phyloP scores from a whole-genome alignment of 768 basidiomycete species.

The Mycena vulgaris region DNA sequence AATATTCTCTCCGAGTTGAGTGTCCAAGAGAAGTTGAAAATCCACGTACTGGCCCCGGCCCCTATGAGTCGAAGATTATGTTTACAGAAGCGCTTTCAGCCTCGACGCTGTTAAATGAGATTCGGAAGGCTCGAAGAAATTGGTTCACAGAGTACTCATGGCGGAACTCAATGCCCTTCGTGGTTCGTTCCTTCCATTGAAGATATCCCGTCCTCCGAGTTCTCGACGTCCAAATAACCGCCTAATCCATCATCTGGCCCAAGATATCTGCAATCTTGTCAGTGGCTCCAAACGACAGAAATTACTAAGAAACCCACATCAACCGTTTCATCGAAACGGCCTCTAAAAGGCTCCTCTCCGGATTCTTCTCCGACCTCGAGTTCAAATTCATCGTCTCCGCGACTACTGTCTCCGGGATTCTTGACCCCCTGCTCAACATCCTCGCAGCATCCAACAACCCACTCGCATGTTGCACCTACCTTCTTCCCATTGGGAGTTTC shows the following conservation, averaged over 20 bases:
- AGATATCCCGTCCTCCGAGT: background rate
- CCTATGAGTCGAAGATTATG: no score
- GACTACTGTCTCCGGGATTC: conserved; percentile 8
- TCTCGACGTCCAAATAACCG: conserved; percentile 20
- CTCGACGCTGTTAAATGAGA: no score
- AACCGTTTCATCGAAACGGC: conserved; percentile 12
- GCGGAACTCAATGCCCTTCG: no score
- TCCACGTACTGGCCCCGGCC: no score
- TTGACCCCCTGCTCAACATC: conserved; percentile 8
- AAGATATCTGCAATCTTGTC: conserved; percentile 8
- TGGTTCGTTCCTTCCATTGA: no score
- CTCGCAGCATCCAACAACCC: conserved; percentile 13
- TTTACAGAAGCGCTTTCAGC: no score
- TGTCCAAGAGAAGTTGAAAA: no score
- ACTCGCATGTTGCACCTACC: background rate
- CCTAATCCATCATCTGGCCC: background rate
- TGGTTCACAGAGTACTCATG: no score
- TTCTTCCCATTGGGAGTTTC: background rate
- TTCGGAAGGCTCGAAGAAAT: no score
- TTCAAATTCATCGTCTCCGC: conserved; percentile 2
- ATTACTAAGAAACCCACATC: background rate
- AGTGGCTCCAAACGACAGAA: background rate
- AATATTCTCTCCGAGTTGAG: no score
- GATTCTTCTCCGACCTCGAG: background rate
- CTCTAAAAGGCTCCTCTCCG: background rate